Percentiles rank a stretch among this genome's conserved stretches.
Conservation (phyloP, 2,329 filamentous ascomycete genomes). For the Aulographum hederae region DNA sequence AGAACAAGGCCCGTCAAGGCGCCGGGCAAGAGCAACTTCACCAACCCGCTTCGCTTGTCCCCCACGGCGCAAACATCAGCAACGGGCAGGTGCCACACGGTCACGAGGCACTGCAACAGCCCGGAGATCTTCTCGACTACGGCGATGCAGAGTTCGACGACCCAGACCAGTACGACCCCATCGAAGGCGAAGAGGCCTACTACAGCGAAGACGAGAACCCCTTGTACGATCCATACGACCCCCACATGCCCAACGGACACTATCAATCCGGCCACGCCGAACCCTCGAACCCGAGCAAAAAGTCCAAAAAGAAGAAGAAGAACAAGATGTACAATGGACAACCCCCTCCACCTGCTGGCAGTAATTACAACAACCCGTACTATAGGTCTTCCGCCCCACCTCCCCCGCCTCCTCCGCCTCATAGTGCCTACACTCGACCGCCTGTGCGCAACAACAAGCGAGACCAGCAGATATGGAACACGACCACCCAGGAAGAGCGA, state of each 20-base stretch:
- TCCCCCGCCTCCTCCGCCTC: conserved; percentile 3
- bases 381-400: conserved; percentile 7
- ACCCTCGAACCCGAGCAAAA: background rate
- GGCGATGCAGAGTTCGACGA: background rate
- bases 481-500: conserved; percentile 79
- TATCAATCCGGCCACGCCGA: conserved; percentile 23
- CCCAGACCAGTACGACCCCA: conserved; percentile 4
- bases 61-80: no score
- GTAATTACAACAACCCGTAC: no score
- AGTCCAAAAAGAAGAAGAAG: conserved; percentile 5
- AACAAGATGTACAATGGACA: background rate
- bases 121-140: no score
- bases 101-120: no score
- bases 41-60: no score
- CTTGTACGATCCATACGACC: conserved; percentile 18
- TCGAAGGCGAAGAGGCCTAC: conserved; percentile 7
- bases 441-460: background rate
- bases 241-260: conserved; percentile 36
- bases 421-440: background rate
- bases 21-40: no score
- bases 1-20: no score
- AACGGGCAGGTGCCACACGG: no score
- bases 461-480: conserved; percentile 93
- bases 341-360: no score
- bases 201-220: conserved; percentile 9